Conservation (phyloP, 345 rosid species). For the Rhizophora mangle region DNA sequence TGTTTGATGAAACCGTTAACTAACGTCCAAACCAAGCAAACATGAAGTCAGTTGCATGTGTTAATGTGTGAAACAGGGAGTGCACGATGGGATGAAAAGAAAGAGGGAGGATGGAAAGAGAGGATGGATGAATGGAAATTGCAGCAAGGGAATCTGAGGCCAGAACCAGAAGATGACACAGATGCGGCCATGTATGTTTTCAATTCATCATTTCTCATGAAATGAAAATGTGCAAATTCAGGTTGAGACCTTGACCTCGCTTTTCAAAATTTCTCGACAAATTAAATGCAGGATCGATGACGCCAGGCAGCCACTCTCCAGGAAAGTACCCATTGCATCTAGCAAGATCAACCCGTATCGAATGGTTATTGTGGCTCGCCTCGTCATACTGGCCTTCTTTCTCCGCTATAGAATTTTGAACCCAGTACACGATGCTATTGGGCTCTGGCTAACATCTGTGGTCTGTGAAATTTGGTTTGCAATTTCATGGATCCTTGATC, state of each 20-base stretch:
- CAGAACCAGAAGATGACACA: constrained; percentile 71
- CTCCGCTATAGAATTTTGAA: constrained; percentile 80
- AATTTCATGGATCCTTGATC: constrained; percentile 94
- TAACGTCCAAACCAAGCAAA: too few species aligned
- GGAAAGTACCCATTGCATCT: constrained; percentile 95
- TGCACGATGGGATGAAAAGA: constrained; percentile 82
- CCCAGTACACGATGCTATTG: constrained; percentile 81
- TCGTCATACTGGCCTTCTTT: constrained; percentile 68
- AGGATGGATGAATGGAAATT: constrained; percentile 91
- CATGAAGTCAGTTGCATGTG: too few species aligned
- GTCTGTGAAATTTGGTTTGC: constrained; percentile 97
- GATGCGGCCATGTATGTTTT: constrained; percentile 63
- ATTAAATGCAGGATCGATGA: constrained; percentile 66
- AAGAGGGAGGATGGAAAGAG: constrained; percentile 84
- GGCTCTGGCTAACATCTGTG: constrained; percentile 93
- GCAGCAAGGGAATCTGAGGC: constrained; percentile 83
- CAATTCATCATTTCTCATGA: not conserved
- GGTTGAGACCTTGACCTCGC: not conserved
- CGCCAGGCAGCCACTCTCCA: constrained; percentile 84
- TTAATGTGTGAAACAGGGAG: constrained; percentile 41
- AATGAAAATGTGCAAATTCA: too few species aligned
- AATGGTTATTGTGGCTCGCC: constrained; percentile 95
- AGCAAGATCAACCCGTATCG: constrained; percentile 91
- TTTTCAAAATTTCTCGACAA: constrained; percentile 5
- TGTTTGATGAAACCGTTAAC: too few species aligned